Conservation (phyloP, 495 filamentous ascomycete genomes). For the Alectoria sarmentosa region DNA sequence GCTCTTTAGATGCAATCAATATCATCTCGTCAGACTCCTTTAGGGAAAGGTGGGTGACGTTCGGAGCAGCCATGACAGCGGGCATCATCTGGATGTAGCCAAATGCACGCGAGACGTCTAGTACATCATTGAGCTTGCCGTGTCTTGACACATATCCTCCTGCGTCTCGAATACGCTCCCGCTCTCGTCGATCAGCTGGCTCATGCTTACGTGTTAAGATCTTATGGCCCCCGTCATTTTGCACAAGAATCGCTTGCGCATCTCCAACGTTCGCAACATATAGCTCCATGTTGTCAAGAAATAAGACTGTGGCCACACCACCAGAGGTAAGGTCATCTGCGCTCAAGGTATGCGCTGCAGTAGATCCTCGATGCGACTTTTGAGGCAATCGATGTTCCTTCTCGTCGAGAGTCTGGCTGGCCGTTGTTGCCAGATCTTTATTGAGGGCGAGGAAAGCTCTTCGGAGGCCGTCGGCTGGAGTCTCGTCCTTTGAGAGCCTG, state of each 20-base stretch:
- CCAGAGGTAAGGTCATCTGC: conserved; percentile 85
- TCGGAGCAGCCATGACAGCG: conserved; percentile 82
- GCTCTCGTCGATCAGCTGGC: conserved; percentile 73
- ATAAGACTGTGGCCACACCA: conserved; percentile 86
- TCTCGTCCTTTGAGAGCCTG: conserved; percentile 59
- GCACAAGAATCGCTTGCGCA: conserved; percentile 88
- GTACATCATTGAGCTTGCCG: conserved; percentile 84
- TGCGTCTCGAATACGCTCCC: conserved; percentile 85
- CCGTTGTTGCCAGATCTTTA: conserved; percentile 84
- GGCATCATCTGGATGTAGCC: conserved; percentile 91
- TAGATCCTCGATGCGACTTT: conserved; percentile 60
- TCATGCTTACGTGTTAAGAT: conserved; percentile 88
- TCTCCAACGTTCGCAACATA: conserved; percentile 95
- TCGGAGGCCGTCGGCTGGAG: conserved; percentile 72
- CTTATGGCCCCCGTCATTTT: conserved; percentile 70
- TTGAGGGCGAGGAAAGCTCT: conserved; percentile 85
- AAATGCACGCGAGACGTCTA: conserved; percentile 90
- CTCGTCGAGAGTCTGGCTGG: conserved; percentile 73
- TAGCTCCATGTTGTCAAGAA: conserved; percentile 79
- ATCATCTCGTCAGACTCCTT: conserved; percentile 91
- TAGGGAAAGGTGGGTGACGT: conserved; percentile 70
- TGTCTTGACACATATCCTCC: conserved; percentile 93
- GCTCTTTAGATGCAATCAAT: conserved; percentile 79
- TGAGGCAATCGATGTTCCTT: conserved; percentile 46
- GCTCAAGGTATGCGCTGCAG: conserved; percentile 62